Conservation (phyloP, 106 monocot species). For the Dendrobium catenatum region DNA sequence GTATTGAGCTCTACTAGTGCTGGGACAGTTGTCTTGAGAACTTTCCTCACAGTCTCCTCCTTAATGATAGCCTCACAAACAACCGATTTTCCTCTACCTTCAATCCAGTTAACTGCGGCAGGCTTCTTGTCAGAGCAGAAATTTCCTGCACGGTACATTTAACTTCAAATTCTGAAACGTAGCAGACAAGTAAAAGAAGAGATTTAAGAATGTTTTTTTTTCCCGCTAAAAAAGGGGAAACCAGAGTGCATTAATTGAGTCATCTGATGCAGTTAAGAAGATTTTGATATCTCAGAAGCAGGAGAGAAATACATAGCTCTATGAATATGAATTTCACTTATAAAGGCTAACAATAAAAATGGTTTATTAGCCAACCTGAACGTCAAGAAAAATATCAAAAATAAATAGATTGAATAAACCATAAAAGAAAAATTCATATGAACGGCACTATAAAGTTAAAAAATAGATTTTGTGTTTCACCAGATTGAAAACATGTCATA, state of each 20-base stretch:
- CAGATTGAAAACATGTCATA: too few relatives aligned
- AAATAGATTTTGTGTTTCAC: too few relatives aligned
- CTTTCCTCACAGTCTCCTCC: constrained; percentile 66
- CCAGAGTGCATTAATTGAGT: too few relatives aligned
- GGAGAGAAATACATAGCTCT: neutral
- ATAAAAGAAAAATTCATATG: too few relatives aligned
- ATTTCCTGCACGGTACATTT: constrained; percentile 40
- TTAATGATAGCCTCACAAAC: constrained; percentile 81
- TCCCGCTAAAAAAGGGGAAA: neutral
- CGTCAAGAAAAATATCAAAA: too few relatives aligned
- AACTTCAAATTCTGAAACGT: neutral
- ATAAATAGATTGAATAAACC: too few relatives aligned
- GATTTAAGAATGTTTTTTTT: neutral
- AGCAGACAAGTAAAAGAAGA: neutral
- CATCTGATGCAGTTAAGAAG: neutral
- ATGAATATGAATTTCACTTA: too few relatives aligned
- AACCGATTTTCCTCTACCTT: constrained; percentile 89
- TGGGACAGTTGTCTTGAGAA: constrained; percentile 60
- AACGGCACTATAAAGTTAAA: too few relatives aligned
- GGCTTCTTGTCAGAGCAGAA: constrained; percentile 94
- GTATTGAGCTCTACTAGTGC: constrained; percentile 74
- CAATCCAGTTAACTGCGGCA: constrained; percentile 90
- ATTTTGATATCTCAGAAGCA: neutral
- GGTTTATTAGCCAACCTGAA: too few relatives aligned
- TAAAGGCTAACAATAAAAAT: too few relatives aligned